A percentile compares a stretch with the other conserved stretches of the same genome.
Evolutionary conservation across 306 rosid species (phyloP).

Genomic region (Sophora flavescens): DNA sequence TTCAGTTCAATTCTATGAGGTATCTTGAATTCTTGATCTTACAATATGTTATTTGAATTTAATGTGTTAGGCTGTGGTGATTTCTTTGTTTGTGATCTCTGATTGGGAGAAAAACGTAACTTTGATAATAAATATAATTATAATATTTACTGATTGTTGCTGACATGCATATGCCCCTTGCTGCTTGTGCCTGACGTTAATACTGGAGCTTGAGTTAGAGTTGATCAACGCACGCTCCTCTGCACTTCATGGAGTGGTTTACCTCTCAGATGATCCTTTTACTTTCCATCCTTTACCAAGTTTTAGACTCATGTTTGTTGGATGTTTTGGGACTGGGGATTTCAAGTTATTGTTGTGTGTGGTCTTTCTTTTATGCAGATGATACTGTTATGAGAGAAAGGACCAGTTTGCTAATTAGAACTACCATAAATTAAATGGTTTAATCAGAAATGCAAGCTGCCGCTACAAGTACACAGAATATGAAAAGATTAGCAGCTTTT

Average conservation of each 20-base stretch:
- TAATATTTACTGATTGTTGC: slow-evolving; percentile 56
- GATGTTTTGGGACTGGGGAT: not conserved
- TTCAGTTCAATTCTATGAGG: too few relatives aligned
- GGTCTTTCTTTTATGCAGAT: not conserved
- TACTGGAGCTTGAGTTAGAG: slow-evolving; percentile 76
- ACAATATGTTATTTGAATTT: too few relatives aligned
- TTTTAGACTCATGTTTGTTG: not conserved
- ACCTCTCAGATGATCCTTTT: slow-evolving; percentile 61
- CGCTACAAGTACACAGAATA: too few relatives aligned
- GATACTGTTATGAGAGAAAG: not conserved
- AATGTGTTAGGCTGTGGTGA: too few relatives aligned
- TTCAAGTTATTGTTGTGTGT: not conserved
- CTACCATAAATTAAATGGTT: too few relatives aligned
- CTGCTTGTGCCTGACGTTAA: slow-evolving; percentile 75
- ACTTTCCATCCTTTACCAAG: not conserved
- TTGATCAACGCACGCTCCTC: slow-evolving; percentile 87
- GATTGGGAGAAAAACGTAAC: too few relatives aligned
- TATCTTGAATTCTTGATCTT: too few relatives aligned
- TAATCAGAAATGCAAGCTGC: too few relatives aligned
- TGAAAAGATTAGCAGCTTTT: too few relatives aligned
- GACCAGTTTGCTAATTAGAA: too few relatives aligned
- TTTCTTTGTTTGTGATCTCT: too few relatives aligned
- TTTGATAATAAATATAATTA: too few relatives aligned
- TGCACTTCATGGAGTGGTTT: slow-evolving; percentile 90
- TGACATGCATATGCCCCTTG: slow-evolving; percentile 92